A percentile compares a stretch with the other conserved stretches of the same genome.
These are phyloP conservation scores for Spiromastix sp. DNA, from an alignment of 2,329 filamentous ascomycete genomes.

Conservation along the genomic window DNA sequence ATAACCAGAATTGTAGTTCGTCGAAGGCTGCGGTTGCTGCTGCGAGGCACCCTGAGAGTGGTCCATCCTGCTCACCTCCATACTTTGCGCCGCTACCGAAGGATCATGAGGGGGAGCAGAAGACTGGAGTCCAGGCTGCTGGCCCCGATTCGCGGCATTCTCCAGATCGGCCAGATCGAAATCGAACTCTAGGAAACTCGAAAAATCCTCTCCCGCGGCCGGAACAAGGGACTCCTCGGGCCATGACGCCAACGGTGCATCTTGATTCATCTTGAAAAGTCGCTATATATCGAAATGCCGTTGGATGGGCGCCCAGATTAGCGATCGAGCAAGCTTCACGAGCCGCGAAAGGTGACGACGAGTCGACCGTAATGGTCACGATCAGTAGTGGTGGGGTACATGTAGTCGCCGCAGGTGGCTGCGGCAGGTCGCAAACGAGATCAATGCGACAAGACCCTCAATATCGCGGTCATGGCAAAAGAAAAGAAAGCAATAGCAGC, in stretches of 20 bases:
- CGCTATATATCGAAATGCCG: not conserved
- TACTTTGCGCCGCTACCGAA: constrained; percentile 7
- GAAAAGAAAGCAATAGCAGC: too few relatives aligned
- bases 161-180: constrained; percentile 36
- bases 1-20: constrained; percentile 4
- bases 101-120: constrained; percentile 15
- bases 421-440: too few relatives aligned
- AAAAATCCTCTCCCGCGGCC: constrained; percentile 35
- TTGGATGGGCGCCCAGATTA: not conserved
- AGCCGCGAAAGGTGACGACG: too few relatives aligned
- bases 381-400: constrained; percentile 1
- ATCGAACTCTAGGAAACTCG: constrained; percentile 39
- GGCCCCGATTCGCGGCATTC: constrained; percentile 25
- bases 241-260: constrained; percentile 28
- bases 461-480: too few relatives aligned
- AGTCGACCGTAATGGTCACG: too few relatives aligned
- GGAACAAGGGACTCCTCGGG: constrained; percentile 30
- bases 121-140: constrained; percentile 25
- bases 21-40: constrained; percentile 3
- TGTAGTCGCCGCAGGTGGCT: constrained; percentile 15
- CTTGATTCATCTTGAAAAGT: constrained; percentile 27
- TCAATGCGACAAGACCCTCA: too few relatives aligned
- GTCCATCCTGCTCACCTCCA: constrained; percentile 4
- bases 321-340: too few relatives aligned
- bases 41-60: constrained; percentile 6